phyloP scores from a whole-genome alignment of 2,329 filamentous ascomycete species.

The Ceratocystis papillata region DNA sequence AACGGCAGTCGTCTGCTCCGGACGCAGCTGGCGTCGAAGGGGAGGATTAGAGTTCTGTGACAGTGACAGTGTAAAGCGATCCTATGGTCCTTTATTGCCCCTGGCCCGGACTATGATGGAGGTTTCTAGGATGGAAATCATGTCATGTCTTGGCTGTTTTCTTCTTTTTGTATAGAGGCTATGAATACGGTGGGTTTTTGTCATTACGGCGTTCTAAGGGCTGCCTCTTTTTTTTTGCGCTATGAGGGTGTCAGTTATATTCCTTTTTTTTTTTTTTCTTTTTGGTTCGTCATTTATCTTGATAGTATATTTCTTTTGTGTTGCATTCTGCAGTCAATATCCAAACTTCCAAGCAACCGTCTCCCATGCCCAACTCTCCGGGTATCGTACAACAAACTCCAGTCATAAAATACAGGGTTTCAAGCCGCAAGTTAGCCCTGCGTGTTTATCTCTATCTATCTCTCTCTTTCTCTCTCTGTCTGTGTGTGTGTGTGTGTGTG shows the following conservation, averaged over 20 bases:
- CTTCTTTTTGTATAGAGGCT: neutral
- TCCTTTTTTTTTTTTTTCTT: neutral
- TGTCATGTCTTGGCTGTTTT: neutral
- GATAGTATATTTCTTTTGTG: neutral
- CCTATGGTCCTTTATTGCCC: neutral
- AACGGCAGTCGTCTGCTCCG: constrained; percentile 16
- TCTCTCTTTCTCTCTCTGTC: too few species aligned
- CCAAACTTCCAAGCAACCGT: constrained; percentile 8
- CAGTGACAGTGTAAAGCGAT: neutral
- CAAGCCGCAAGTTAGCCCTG: neutral
- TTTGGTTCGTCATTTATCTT: constrained; percentile 1
- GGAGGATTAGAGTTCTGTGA: constrained; percentile 7
- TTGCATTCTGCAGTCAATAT: neutral
- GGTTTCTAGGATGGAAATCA: neutral
- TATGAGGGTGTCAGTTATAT: neutral
- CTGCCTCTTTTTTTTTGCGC: neutral
- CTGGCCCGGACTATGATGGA: neutral
- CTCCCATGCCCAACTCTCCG: constrained; percentile 9
- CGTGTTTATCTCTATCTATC: neutral
- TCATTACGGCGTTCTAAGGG: constrained; percentile 4
- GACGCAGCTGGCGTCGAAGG: neutral
- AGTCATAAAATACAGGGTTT: constrained; percentile 12
- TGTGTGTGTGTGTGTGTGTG: too few species aligned
- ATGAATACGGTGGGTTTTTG: constrained; percentile 10
- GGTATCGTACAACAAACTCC: constrained; percentile 23